These are phyloP conservation scores for Entelexis paramagnoliae DNA, from an alignment of 1,139 yeast species.

Conservation along the genomic window DNA sequence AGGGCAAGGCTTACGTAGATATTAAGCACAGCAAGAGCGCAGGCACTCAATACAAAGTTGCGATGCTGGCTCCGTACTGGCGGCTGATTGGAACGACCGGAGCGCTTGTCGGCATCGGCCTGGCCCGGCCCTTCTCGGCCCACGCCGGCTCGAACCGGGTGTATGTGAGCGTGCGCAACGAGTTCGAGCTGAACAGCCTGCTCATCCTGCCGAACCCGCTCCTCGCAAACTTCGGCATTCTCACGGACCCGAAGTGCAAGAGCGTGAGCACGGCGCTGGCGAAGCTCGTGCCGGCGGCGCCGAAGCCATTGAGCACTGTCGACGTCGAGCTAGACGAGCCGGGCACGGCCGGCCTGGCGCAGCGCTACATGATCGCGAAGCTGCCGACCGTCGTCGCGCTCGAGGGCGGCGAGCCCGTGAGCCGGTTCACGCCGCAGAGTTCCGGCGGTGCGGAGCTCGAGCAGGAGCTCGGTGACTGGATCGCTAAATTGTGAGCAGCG, in stretches of 20 bases:
- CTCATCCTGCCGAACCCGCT: conserved; percentile 48
- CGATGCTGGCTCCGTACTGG: conserved; percentile 6
- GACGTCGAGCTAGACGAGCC: conserved; percentile 61
- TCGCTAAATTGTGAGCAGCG: conserved; percentile 32
- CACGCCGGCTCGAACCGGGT: conserved; percentile 31
- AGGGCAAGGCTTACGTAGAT: conserved; percentile 1
- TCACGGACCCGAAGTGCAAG: conserved; percentile 56
- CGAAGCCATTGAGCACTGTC: conserved; percentile 47
- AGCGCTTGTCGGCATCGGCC: conserved; percentile 14
- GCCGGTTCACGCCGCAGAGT: conserved; percentile 35
- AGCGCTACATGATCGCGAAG: conserved; percentile 47
- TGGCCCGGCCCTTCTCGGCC: conserved; percentile 12
- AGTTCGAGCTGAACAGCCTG: conserved; percentile 47
- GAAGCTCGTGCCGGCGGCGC: conserved; percentile 41
- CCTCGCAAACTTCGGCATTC: conserved; percentile 58
- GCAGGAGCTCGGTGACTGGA: conserved; percentile 48
- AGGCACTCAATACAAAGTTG: neutral
- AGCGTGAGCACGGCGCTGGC: conserved; percentile 54
- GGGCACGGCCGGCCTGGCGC: conserved; percentile 49
- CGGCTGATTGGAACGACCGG: conserved; percentile 13
- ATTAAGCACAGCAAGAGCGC: neutral
- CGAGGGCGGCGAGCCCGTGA: conserved; percentile 54
- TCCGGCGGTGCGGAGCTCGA: conserved; percentile 36
- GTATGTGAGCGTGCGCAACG: conserved; percentile 39
- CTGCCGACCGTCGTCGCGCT: conserved; percentile 62